Percentiles rank a stretch among this genome's conserved stretches.
phyloP scores from a whole-genome alignment of 176 grass and related monocot genomes.

The Tuctoria greenei region DNA sequence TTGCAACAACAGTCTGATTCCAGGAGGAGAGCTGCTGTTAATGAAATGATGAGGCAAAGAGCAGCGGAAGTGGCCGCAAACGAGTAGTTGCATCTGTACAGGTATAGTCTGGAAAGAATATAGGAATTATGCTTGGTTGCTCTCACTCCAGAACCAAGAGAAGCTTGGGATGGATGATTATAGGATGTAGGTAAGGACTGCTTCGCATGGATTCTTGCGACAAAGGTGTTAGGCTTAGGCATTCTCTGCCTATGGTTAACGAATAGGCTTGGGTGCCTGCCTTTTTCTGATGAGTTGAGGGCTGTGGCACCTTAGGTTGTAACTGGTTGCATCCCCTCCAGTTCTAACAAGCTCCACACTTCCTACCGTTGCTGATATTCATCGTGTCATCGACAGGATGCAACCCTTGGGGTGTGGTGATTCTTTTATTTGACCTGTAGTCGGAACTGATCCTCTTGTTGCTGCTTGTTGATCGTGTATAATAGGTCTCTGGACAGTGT shows the following conservation, averaged over 20 bases:
- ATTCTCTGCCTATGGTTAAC: slow-evolving; percentile 38
- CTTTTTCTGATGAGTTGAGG: slow-evolving; percentile 31
- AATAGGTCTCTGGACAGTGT: slow-evolving; percentile 47
- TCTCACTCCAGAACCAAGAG: slow-evolving; percentile 35
- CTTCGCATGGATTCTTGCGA: slow-evolving; percentile 39
- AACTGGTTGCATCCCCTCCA: slow-evolving; percentile 35
- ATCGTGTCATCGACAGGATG: slow-evolving; percentile 21
- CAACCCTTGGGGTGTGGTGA: slow-evolving; percentile 46
- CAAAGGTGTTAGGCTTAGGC: background rate
- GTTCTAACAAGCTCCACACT: slow-evolving; percentile 44
- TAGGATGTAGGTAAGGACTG: slow-evolving; percentile 41
- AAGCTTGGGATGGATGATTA: slow-evolving; percentile 48
- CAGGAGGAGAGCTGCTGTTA: slow-evolving; percentile 91
- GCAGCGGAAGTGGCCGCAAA: slow-evolving; percentile 81
- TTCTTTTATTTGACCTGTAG: slow-evolving; percentile 72
- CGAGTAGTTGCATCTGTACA: slow-evolving; percentile 57
- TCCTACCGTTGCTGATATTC: slow-evolving; percentile 27
- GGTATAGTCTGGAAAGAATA: slow-evolving; percentile 59
- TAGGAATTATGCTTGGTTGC: slow-evolving; percentile 41
- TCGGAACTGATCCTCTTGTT: slow-evolving; percentile 35
- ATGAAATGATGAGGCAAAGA: slow-evolving; percentile 99
- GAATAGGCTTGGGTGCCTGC: slow-evolving; percentile 2
- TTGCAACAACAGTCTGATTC: slow-evolving; percentile 98
- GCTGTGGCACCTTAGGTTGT: slow-evolving; percentile 40
- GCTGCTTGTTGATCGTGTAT: slow-evolving; percentile 53